These are phyloP conservation scores for Nakazawaea peltata DNA, from an alignment of 805 yeast species.

Conservation along the genomic window DNA sequence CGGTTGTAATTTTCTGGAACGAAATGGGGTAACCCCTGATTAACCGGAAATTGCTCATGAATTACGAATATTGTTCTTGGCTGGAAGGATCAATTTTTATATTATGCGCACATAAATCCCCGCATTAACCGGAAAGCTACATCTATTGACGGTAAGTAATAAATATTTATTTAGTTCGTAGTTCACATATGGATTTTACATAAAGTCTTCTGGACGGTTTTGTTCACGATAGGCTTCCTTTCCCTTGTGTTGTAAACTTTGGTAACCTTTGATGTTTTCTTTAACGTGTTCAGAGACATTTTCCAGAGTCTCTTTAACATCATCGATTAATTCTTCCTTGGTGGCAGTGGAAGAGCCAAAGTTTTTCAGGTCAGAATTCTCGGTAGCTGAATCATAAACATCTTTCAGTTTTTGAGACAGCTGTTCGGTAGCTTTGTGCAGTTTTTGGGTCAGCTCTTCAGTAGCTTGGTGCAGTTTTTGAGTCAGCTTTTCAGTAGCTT, in stretches of 20 bases:
- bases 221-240: conserved; percentile 32
- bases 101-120: too few species aligned
- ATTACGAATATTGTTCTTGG: too few species aligned
- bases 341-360: conserved; percentile 1
- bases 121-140: too few species aligned
- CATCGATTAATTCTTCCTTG: background rate
- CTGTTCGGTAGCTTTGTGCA: background rate
- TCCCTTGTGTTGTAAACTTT: conserved; percentile 35
- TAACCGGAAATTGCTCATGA: too few species aligned
- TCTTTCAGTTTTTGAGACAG: background rate
- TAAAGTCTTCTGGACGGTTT: conserved; percentile 38
- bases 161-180: too few species aligned
- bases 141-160: too few species aligned
- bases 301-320: background rate
- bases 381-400: background rate
- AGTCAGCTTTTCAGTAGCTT: background rate
- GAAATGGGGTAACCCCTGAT: too few species aligned
- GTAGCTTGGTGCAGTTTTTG: background rate
- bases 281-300: conserved; percentile 13
- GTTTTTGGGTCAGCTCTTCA: background rate
- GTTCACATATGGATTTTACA: too few species aligned
- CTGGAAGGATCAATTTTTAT: too few species aligned
- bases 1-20: too few species aligned
- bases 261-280: conserved; percentile 27
- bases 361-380: background rate